Base-by-base conservation (phyloP, 257 asterid species). In the Scutellaria barbata region DNA sequence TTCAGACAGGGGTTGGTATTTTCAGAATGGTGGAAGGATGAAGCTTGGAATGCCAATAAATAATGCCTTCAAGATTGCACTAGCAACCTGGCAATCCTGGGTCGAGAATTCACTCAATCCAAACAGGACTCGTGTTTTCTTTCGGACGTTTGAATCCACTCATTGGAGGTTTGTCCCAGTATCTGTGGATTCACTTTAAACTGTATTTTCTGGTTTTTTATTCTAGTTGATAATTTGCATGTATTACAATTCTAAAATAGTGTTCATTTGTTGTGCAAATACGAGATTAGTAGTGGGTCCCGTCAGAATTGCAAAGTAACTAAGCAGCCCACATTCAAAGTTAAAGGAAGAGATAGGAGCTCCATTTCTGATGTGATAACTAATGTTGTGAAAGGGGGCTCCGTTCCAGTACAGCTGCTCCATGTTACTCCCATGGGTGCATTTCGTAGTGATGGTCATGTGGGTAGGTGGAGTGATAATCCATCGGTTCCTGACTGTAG, bases 1-100 rank as follows among this genome's bases (percentile, higher is more conserved):
- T 85, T 76, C 84, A 86, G 90, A 86, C 97, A 93, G 98, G 92
- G 98, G 96, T 52, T 89, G 98, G 86, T 90, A 93, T 82, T 93
- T 93, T 78, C 98, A 93, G 85, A 64, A 82, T 71, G 88, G 86
- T 43, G 96, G 95, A 76, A 89, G 55, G 85, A 85, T 88, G 85
- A 93, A 84, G 87, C 88, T 90, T 8, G 98, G 97, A 53, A 83
- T 93, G 96, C 59, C 96, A 16, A 90, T 90, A 67, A 67, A 72
- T 78, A 82, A 51, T 8, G 97, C 87, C 73, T 89, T 90, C 75
- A 86, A 68, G 64, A 76, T 76, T 25, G 98, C 96, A 35, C 71
- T 93, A 69, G 52, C 82, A 30, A 93, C 98, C 53, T 93, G 97
- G 98, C 45, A 74, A 76, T 82, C 96, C 47, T 90, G 98, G 98